Conservation (phyloP, 108 stramenopile species). For the Nitzschia sp. region DNA sequence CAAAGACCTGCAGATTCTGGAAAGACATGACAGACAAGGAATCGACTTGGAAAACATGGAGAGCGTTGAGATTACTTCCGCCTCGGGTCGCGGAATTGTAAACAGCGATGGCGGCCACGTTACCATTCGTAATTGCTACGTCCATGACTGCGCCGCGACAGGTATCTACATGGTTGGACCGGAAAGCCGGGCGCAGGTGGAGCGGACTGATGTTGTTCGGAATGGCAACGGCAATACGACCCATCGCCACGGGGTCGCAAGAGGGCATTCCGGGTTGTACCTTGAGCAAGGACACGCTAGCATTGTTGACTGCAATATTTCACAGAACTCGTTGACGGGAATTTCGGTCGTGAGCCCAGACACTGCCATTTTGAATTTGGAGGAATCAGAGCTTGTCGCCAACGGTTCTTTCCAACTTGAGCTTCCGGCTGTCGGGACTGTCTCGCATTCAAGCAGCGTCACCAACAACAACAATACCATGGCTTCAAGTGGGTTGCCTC, state of each 20-base stretch:
- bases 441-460: slow-evolving; percentile 43
- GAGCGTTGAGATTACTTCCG: slow-evolving; percentile 55
- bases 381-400: slow-evolving; percentile 56
- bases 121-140: slow-evolving; percentile 43
- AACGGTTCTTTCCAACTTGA: slow-evolving; percentile 77
- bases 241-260: slow-evolving; percentile 59
- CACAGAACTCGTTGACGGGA: slow-evolving; percentile 73
- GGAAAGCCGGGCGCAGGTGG: slow-evolving; percentile 50
- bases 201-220: slow-evolving; percentile 58
- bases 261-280: slow-evolving; percentile 79
- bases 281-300: slow-evolving; percentile 77
- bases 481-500: slow-evolving; percentile 36
- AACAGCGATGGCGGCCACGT: slow-evolving; percentile 72
- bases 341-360: slow-evolving; percentile 71
- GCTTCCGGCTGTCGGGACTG: slow-evolving; percentile 57
- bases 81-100: slow-evolving; percentile 76
- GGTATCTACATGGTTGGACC: slow-evolving; percentile 77
- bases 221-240: slow-evolving; percentile 72
- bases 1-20: slow-evolving; percentile 72
- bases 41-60: slow-evolving; percentile 72
- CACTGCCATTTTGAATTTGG: slow-evolving; percentile 62
- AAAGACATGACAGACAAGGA: slow-evolving; percentile 47
- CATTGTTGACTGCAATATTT: slow-evolving; percentile 72
- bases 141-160: slow-evolving; percentile 84
- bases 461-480: slow-evolving; percentile 58